Percentiles rank a stretch among this genome's conserved stretches.
Conservation (phyloP, 2,329 filamentous ascomycete species). For the Exophiala mesophila region DNA sequence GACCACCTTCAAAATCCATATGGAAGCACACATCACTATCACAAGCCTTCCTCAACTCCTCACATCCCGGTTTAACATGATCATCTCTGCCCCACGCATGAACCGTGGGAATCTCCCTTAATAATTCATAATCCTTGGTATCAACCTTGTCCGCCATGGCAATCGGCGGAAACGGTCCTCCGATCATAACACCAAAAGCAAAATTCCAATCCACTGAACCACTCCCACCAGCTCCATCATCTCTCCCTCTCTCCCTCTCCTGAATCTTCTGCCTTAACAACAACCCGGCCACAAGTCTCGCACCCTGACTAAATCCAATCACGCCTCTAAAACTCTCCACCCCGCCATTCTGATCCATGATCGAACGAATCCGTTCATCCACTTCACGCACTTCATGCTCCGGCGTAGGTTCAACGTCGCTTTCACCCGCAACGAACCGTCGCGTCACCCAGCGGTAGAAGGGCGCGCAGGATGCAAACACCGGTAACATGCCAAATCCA, state of each 20-base stretch:
- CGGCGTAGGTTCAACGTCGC: constrained; percentile 20
- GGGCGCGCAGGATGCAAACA: constrained; percentile 34
- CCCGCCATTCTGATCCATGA: constrained; percentile 25
- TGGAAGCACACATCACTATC: constrained; percentile 25
- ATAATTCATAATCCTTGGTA: constrained; percentile 17
- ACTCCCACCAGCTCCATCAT: too few relatives aligned
- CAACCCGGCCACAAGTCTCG: constrained; percentile 27
- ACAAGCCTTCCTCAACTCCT: constrained; percentile 17
- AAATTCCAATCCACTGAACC: constrained; percentile 17
- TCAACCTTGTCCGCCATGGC: constrained; percentile 13
- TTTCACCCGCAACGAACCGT: constrained; percentile 15
- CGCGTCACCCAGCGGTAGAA: constrained; percentile 35
- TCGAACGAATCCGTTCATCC: constrained; percentile 17
- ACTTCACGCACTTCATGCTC: constrained; percentile 19
- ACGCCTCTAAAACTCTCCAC: constrained; percentile 29
- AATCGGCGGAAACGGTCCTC: constrained; percentile 27
- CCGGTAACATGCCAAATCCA: constrained; percentile 36
- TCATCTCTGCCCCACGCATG: constrained; percentile 28
- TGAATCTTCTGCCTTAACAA: constrained; percentile 27
- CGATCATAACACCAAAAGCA: constrained; percentile 26
- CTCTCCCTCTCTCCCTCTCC: constrained; percentile 13
- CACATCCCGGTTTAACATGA: constrained; percentile 24
- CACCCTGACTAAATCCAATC: constrained; percentile 35
- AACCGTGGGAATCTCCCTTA: constrained; percentile 23
- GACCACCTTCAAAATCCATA: constrained; percentile 27